Percentiles rank a stretch among this genome's conserved stretches.
Conservation (phyloP, 208 protist species). For the Leishmania gerbilli region DNA sequence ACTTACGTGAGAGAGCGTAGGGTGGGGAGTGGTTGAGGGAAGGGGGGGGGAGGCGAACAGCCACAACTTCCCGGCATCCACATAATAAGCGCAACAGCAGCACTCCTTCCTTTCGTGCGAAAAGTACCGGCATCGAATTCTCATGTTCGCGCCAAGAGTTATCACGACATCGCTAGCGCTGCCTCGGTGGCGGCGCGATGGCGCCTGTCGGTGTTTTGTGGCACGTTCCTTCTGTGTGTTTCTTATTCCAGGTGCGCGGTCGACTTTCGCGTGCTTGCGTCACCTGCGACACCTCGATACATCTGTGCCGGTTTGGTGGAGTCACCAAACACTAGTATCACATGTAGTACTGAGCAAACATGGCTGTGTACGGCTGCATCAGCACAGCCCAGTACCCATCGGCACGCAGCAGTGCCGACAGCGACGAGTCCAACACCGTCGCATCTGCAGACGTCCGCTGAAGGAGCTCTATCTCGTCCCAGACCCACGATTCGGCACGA, state of each 20-base stretch:
- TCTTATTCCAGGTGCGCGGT: background rate
- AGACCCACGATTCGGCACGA: conserved; percentile 3
- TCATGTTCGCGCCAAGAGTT: background rate
- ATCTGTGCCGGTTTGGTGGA: background rate
- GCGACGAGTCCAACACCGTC: background rate
- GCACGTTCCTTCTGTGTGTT: background rate
- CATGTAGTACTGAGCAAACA: conserved; percentile 23
- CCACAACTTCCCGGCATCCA: background rate
- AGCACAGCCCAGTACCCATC: conserved; percentile 30
- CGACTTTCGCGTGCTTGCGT: background rate
- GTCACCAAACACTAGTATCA: background rate
- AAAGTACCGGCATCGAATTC: background rate
- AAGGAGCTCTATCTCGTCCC: conserved; percentile 19
- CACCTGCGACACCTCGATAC: background rate
- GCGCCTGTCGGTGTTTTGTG: background rate
- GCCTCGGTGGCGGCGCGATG: background rate
- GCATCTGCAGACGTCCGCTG: background rate
- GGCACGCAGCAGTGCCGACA: conserved; percentile 16
- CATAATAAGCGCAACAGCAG: background rate
- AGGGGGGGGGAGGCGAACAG: background rate
- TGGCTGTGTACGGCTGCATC: conserved; percentile 29
- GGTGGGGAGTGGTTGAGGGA: background rate
- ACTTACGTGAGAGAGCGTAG: too few species aligned
- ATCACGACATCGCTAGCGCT: background rate
- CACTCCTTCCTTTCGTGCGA: background rate